A percentile compares a stretch with the other conserved stretches of the same genome.
Evolutionary conservation across 805 yeast species (phyloP).

Genomic region (Blastobotrys chiropterorum): DNA sequence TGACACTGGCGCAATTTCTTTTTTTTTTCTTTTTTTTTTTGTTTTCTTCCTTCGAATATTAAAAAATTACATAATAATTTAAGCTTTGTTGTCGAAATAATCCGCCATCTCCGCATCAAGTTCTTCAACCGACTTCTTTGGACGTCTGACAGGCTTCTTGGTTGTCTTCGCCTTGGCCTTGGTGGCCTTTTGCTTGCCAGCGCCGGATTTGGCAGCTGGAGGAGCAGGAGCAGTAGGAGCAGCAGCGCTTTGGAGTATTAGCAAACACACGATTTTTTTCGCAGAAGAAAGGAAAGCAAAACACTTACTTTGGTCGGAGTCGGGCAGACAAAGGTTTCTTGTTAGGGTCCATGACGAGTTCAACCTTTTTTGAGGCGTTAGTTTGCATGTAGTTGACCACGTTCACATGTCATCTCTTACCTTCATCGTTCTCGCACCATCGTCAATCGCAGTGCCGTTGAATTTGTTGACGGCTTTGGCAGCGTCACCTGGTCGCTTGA

Average conservation of each 20-base stretch:
- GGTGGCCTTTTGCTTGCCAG: conserved; percentile 11
- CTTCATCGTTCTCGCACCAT: conserved; percentile 70
- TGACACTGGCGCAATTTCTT: background rate
- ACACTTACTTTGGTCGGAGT: conserved; percentile 45
- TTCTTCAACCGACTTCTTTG: conserved; percentile 79
- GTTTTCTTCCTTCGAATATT: too few relatives aligned
- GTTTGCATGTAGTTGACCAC: background rate
- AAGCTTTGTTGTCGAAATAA: conserved; percentile 47
- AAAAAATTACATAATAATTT: background rate
- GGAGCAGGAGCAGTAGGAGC: conserved; percentile 11
- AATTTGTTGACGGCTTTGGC: conserved; percentile 71
- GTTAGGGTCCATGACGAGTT: conserved; percentile 79
- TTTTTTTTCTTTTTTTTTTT: background rate
- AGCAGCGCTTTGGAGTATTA: background rate
- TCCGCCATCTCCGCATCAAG: conserved; percentile 96
- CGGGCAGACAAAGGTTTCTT: conserved; percentile 62
- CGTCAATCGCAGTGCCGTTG: conserved; percentile 91
- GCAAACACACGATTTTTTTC: background rate
- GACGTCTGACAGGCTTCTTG: conserved; percentile 31
- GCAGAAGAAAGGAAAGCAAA: background rate
- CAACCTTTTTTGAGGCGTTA: conserved; percentile 36
- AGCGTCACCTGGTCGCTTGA: conserved; percentile 65
- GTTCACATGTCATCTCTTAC: conserved; percentile 18
- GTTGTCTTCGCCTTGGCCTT: conserved; percentile 16
- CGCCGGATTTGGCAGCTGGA: conserved; percentile 5